These are phyloP conservation scores for Backusella circina DNA, from an alignment of 192 early-diverging fungal genomes.

Conservation along the genomic window DNA sequence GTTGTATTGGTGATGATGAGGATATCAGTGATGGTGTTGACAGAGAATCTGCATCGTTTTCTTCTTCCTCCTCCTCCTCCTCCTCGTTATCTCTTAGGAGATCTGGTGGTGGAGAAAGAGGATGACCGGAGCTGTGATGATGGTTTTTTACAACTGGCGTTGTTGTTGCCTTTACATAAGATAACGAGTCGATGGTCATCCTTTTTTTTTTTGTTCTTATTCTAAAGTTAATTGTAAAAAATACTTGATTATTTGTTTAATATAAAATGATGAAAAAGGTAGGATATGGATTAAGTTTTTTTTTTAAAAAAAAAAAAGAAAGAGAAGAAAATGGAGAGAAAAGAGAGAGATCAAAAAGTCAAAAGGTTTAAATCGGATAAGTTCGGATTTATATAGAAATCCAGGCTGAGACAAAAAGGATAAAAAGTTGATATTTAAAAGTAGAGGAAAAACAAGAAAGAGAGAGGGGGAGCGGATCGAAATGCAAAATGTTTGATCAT, in stretches of 20 bases:
- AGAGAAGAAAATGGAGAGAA: not conserved
- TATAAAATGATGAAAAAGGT: not conserved
- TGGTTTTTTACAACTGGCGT: not conserved
- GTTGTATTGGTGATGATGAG: constrained; percentile 6
- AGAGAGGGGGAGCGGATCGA: not conserved
- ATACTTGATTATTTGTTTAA: not conserved
- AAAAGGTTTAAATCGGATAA: constrained; percentile 7
- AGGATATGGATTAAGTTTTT: not conserved
- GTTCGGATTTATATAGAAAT: constrained; percentile 1
- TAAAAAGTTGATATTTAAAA: not conserved
- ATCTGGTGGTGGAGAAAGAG: constrained; percentile 6
- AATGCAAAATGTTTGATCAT: not conserved
- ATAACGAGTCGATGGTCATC: not conserved
- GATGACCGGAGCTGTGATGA: not conserved
- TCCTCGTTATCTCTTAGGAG: constrained; percentile 32
- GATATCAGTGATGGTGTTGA: not conserved
- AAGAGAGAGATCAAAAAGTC: not conserved
- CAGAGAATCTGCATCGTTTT: not conserved
- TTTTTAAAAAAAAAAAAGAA: not conserved
- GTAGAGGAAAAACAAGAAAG: not conserved
- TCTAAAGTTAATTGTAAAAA: not conserved
- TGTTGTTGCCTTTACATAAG: not conserved
- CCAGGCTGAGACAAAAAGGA: not conserved
- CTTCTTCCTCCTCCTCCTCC: not conserved
- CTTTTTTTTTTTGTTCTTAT: not conserved